These are phyloP conservation scores for Albugo laibachii DNA, from an alignment of 352 stramenopile genomes.

Conservation along the genomic window DNA sequence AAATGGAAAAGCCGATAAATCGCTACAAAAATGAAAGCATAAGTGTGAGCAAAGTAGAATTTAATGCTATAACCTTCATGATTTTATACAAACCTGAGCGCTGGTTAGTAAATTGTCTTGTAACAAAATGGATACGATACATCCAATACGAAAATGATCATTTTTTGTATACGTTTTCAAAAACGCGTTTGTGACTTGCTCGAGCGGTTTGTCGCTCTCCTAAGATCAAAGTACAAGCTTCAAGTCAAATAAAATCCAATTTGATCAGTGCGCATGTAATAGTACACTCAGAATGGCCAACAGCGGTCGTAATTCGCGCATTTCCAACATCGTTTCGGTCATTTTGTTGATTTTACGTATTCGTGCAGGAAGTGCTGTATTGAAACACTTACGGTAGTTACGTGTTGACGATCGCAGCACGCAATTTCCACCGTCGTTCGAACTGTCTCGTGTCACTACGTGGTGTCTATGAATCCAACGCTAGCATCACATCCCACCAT, in stretches of 20 bases:
- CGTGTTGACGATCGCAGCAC: no score
- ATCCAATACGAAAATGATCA: constrained; percentile 81
- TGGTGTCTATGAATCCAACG: no score
- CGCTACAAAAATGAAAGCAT: constrained; percentile 17
- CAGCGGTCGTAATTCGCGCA: constrained; percentile 56
- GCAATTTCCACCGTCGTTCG: no score
- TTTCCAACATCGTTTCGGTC: constrained; percentile 40
- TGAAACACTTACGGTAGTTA: no score
- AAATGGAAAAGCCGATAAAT: constrained; percentile 70
- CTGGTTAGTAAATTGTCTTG: constrained; percentile 82
- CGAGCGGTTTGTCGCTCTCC: constrained; percentile 71
- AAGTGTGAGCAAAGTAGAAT: neutral
- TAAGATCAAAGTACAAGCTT: constrained; percentile 13
- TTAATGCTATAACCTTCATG: neutral
- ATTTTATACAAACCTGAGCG: constrained; percentile 30
- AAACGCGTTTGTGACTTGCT: constrained; percentile 48
- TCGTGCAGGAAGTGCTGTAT: no score
- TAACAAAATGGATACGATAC: constrained; percentile 76
- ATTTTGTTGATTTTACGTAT: constrained; percentile 1
- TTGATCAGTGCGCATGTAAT: constrained; percentile 5
- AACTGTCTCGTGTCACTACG: no score
- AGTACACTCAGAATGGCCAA: constrained; percentile 69
- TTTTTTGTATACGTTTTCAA: constrained; percentile 72
- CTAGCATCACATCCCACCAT: no score
- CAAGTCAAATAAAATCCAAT: neutral